phyloP scores from a whole-genome alignment of 2,329 filamentous ascomycete species.

The Cadophora gregata region DNA sequence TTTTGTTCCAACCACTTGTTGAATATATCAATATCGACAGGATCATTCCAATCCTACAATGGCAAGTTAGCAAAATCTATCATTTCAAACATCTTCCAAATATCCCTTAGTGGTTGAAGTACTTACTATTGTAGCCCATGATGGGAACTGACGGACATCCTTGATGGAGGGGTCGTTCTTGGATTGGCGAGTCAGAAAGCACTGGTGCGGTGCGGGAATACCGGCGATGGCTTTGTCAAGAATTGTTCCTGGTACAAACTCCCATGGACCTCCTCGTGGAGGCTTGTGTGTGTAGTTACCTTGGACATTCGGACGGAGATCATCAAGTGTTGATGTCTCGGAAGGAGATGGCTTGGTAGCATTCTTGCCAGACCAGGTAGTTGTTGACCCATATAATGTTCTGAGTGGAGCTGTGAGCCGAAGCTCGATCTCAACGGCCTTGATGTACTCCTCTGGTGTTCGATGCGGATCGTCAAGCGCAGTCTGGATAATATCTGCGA shows the following conservation, averaged over 20 bases:
- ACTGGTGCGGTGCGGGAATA: constrained; percentile 24
- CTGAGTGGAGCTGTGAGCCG: not conserved
- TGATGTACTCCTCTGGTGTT: constrained; percentile 3
- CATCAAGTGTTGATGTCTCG: not conserved
- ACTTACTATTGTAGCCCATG: constrained; percentile 19
- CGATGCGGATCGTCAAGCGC: constrained; percentile 9
- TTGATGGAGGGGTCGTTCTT: not conserved
- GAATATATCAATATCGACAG: not conserved
- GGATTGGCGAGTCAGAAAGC: constrained; percentile 25
- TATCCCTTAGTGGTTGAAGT: too few species aligned
- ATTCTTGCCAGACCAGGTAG: not conserved
- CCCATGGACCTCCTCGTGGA: constrained; percentile 15
- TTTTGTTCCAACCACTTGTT: constrained; percentile 25
- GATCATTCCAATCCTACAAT: constrained; percentile 21
- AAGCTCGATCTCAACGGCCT: not conserved
- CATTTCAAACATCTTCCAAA: not conserved
- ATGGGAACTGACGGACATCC: constrained; percentile 20
- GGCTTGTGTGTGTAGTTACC: not conserved
- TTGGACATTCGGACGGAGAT: not conserved
- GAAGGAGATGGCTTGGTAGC: not conserved
- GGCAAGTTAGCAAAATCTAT: not conserved
- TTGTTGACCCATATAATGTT: not conserved
- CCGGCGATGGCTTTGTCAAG: not conserved
- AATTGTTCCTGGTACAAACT: constrained; percentile 25
- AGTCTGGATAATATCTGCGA: constrained; percentile 3